Conservation (phyloP, 495 filamentous ascomycete species). For the Pyrenula massariospora region DNA sequence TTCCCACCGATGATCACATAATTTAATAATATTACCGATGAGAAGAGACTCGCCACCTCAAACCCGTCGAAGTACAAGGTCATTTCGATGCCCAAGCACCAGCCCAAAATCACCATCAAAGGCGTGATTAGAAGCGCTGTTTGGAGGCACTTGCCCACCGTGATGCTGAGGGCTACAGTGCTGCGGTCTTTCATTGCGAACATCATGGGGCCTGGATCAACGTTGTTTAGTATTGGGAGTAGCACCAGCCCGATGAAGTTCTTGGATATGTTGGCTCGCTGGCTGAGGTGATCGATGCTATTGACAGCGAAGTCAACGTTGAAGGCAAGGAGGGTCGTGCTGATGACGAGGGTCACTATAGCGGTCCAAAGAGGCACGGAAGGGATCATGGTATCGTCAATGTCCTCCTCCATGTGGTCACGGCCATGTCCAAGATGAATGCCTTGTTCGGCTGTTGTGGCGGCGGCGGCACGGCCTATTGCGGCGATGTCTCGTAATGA, state of each 20-base stretch:
- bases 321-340: conserved; percentile 1
- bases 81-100: conserved; percentile 1
- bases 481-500: not conserved
- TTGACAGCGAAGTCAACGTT: conserved; percentile 1
- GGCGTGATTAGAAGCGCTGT: conserved; percentile 2
- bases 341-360: not conserved
- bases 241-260: conserved; percentile 3
- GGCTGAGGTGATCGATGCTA: conserved; percentile 4
- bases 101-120: conserved; percentile 3
- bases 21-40: conserved; percentile 4
- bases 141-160: conserved; percentile 3
- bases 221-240: conserved; percentile 2
- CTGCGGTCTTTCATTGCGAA: conserved; percentile 2
- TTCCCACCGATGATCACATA: conserved; percentile 1
- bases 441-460: not conserved
- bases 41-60: conserved; percentile 3
- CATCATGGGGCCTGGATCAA: conserved; percentile 1
- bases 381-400: not conserved
- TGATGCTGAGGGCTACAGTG: conserved; percentile 1
- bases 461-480: not conserved
- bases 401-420: not conserved
- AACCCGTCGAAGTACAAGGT: conserved; percentile 2
- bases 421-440: not conserved
- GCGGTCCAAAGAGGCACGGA: not conserved
- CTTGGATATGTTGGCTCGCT: not conserved